Base-by-base conservation (phyloP, 352 stramenopile species). In the Phytophthora megakarya region DNA sequence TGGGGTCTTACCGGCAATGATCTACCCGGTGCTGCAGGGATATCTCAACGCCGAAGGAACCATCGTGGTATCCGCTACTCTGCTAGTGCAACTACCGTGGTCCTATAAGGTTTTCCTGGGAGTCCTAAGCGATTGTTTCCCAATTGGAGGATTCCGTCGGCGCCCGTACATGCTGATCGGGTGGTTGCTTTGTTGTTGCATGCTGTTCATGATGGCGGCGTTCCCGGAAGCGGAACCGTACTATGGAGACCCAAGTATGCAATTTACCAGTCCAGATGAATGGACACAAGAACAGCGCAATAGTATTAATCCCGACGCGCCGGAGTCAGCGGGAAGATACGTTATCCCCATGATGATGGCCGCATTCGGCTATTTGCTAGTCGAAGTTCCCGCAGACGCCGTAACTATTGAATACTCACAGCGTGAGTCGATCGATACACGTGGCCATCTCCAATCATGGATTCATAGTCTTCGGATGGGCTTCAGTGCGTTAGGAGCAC, bases 321-420 rank as follows among this genome's bases (percentile, higher is more conserved):
- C 76, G 12, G 61, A 81, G 44, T 61, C 68, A 1, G 81, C 75
- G 3, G 69, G 64, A 23, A 73, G 70, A 32, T 89, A 87, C 42
- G 73, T 92, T 21, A 69, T 90, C 37, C 76, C 73, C 15, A 89
- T 91, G 81, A 90, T 89, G 81, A 63, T 90, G 23, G 74, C 79
- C n/a, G 64, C 80, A 0, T 84, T 90, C 45, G 81, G 84, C 10
- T 92, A 84, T 61, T 55, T 92, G 12, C 38, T 89, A 19, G 59
- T 74, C 3, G 79, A 92, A 26, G 80, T 88, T 8, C 65, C 81
- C 2, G 72, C 79, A 2, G 83, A 92, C 25, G 80, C 86, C 0
- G 70, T 91, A 26, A 71, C 84, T 5, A 81, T 93, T 10, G 80
- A 91, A 65, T 73, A 78, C 38, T 68, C 78, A 48, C 69, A 90